Evolutionary conservation across 1,284 basidiomycete species (phyloP), one percentile per base, ranked within the genome.

Genomic region (Papiliotrema nemorosa): DNA sequence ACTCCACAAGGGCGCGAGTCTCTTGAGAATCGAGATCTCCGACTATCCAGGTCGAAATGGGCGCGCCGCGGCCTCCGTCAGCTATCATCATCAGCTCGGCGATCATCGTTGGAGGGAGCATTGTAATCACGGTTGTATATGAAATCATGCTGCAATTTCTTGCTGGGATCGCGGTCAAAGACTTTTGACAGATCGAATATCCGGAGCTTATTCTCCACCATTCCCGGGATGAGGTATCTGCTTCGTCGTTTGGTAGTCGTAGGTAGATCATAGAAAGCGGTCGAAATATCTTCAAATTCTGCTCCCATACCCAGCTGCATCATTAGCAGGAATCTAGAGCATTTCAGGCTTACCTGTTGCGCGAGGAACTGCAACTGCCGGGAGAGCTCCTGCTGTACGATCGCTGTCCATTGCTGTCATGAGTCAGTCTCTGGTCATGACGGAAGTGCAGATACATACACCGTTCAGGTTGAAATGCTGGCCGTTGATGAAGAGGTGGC

Each of bases 181-280:
- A 70, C 44, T 31, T 63, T 63, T 9, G 65, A 47, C 5, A 69
- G 40, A 44, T 64, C 64, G 58, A 60, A 55, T 1, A 59, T 37
- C 37, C 49, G 49, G 25, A 70, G 51, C 39, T 61, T 66, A 44
- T 59, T 55, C 16, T 63, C 57, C 0, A 54, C 56, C 27, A 46
- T 21, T 14, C 62, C 54, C 4, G 72, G 70, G n/a, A 72, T 47
- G 44, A 75, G 67, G 49, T 65, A 53, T 40, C 59, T 57, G 67
- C 90, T 96, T 14, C 94, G 78, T 22, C 85, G 79, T 50, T 78
- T 76, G 37, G 80, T 78, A 0, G 88, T 84, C 0, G 80, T 81
- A 0, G 90, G 87, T 2, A 91, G 80, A 65, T 96, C 89, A 68
- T 96, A 97, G 76, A 97, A 97, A 73, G 86, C 89, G 5, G 80